phyloP scores from a whole-genome alignment of 2,329 filamentous ascomycete genomes.

The Pestalotiopsis fici region DNA sequence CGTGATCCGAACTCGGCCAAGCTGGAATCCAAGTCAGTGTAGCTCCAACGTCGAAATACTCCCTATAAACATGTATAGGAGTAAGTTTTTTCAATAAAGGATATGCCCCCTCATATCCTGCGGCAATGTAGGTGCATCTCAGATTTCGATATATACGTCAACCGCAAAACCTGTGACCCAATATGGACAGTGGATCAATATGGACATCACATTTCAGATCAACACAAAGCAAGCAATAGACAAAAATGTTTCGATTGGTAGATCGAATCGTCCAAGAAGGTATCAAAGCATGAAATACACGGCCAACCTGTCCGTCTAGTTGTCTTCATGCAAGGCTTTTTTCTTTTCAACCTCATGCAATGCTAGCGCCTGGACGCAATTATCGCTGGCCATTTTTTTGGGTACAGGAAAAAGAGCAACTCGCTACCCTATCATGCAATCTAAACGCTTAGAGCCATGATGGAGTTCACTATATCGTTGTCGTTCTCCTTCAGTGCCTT shows the following conservation, averaged over 20 bases:
- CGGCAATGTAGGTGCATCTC: too few species aligned
- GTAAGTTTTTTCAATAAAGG: too few species aligned
- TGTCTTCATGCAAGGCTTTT: constrained; percentile 18
- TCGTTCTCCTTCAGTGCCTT: constrained; percentile 99
- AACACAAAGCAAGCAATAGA: neutral
- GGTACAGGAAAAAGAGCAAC: neutral
- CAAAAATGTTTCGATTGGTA: neutral
- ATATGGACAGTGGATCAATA: neutral
- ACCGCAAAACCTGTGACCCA: too few species aligned
- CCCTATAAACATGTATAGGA: too few species aligned
- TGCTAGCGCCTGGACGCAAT: constrained; percentile 13
- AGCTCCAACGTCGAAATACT: neutral
- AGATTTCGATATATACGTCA: too few species aligned
- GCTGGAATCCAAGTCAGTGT: neutral
- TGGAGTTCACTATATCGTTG: constrained; percentile 99
- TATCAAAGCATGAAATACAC: constrained; percentile 26
- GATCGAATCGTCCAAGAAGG: constrained; percentile 22
- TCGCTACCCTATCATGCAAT: neutral
- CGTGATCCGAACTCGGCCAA: constrained; percentile 11
- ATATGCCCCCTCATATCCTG: too few species aligned
- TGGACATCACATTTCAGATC: neutral
- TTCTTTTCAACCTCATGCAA: constrained; percentile 16
- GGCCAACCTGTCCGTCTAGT: constrained; percentile 21
- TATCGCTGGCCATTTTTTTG: neutral
- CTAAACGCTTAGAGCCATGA: constrained; percentile 94